Conservation (phyloP, 2,329 filamentous ascomycete species). For the Fusarium sp. region DNA sequence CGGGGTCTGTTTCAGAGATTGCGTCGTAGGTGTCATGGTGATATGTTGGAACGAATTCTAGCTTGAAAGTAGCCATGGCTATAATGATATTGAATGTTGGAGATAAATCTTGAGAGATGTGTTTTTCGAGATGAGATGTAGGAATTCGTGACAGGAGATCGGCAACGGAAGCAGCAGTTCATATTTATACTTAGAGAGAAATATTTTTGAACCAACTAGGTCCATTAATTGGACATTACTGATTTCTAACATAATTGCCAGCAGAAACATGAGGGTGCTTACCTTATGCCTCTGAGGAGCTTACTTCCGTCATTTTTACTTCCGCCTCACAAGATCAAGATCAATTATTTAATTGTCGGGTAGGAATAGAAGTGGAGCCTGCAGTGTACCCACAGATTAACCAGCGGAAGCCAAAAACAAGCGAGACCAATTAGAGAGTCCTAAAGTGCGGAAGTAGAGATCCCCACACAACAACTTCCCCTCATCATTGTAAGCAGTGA, state of each 20-base stretch:
- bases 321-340: background rate
- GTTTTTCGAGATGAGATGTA: background rate
- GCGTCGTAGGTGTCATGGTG: background rate
- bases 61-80: background rate
- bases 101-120: background rate
- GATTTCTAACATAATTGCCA: background rate
- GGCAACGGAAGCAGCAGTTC: background rate
- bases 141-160: background rate
- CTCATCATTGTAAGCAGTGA: background rate
- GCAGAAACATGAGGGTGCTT: background rate
- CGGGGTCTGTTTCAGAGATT: background rate
- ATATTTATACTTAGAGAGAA: background rate
- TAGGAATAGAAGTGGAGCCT: background rate
- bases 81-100: no score
- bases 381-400: background rate
- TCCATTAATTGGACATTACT: background rate
- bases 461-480: background rate
- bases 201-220: accelerated
- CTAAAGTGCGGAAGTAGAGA: background rate
- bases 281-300: background rate
- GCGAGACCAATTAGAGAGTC: background rate
- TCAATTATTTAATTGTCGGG: background rate
- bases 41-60: background rate
- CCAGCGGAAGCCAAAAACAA: background rate
- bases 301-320: background rate